Conservation (phyloP, 2,329 filamentous ascomycete genomes). For the Aspergillus terreus region DNA sequence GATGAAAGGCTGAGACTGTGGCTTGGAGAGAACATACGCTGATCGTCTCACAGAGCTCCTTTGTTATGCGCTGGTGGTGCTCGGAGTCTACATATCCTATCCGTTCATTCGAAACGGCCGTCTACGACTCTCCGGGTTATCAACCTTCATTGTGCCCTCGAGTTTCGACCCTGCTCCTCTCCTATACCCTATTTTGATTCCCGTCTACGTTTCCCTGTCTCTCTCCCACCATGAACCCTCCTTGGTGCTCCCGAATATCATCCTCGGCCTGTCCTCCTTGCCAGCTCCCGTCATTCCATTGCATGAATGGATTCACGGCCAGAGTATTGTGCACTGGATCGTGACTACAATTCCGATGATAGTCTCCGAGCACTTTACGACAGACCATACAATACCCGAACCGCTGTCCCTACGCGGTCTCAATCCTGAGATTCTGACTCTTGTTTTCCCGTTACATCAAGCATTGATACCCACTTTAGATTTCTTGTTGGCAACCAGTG, state of each 20-base stretch:
- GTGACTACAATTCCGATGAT: slow-evolving; percentile 68
- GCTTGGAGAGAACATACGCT: not conserved
- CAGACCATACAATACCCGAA: slow-evolving; percentile 30
- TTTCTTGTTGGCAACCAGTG: slow-evolving; percentile 81
- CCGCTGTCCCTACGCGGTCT: slow-evolving; percentile 36
- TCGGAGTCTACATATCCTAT: slow-evolving; percentile 45
- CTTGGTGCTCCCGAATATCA: slow-evolving; percentile 70
- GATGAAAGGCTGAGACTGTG: not conserved
- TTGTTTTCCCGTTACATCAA: slow-evolving; percentile 81
- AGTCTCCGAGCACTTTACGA: slow-evolving; percentile 43
- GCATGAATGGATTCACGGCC: slow-evolving; percentile 52
- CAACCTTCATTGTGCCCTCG: slow-evolving; percentile 61
- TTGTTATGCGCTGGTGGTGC: slow-evolving; percentile 28
- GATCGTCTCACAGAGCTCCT: slow-evolving; percentile 30
- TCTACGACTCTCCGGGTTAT: slow-evolving; percentile 29
- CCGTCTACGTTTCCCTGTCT: slow-evolving; percentile 72
- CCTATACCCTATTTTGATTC: slow-evolving; percentile 77
- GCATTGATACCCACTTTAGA: slow-evolving; percentile 69
- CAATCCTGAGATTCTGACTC: slow-evolving; percentile 56
- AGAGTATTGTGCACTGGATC: slow-evolving; percentile 73
- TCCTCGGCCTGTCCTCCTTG: slow-evolving; percentile 75
- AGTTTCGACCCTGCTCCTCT: slow-evolving; percentile 89
- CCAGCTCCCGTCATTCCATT: slow-evolving; percentile 70
- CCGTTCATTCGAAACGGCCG: slow-evolving; percentile 44
- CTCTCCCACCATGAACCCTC: slow-evolving; percentile 60